phyloP scores from a whole-genome alignment of 306 rosid species.

The Inga laurina region DNA sequence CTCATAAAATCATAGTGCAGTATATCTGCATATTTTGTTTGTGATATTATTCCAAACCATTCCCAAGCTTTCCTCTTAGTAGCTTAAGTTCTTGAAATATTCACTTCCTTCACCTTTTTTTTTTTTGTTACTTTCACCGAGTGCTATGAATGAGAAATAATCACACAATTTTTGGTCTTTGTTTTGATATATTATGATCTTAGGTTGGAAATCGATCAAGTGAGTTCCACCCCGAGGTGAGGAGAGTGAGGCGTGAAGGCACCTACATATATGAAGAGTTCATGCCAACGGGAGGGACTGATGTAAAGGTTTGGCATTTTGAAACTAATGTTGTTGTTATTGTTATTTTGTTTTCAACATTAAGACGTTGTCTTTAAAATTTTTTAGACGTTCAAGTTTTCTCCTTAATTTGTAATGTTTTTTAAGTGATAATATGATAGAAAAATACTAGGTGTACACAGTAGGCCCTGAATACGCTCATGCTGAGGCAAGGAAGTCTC shows the following conservation, averaged over 20 bases:
- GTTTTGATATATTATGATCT: conserved; percentile 32
- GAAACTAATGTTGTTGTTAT: background rate
- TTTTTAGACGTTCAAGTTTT: background rate
- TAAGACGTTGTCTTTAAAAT: background rate
- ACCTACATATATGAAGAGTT: conserved; percentile 96
- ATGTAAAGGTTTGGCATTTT: conserved; percentile 78
- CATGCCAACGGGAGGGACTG: conserved; percentile 99
- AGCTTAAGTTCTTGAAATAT: conserved; percentile 17
- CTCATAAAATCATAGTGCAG: background rate
- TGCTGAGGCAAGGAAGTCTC: conserved; percentile 99
- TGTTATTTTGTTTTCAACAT: background rate
- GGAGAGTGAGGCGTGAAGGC: conserved; percentile 98
- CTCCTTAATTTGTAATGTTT: conserved; percentile 2
- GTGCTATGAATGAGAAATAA: conserved; percentile 27
- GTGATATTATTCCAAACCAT: background rate
- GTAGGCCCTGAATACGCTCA: conserved; percentile 99
- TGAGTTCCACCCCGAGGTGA: conserved; percentile 92
- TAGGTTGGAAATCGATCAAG: conserved; percentile 98
- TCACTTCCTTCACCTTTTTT: background rate
- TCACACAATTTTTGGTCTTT: conserved; percentile 20
- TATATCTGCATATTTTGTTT: background rate
- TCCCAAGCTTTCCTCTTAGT: background rate
- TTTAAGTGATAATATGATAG: conserved; percentile 26
- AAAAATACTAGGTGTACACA: conserved; percentile 75
- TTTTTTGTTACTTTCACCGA: background rate